Base-by-base conservation (phyloP, 179 eudicot genomes). In the Beta macrorhiza region DNA sequence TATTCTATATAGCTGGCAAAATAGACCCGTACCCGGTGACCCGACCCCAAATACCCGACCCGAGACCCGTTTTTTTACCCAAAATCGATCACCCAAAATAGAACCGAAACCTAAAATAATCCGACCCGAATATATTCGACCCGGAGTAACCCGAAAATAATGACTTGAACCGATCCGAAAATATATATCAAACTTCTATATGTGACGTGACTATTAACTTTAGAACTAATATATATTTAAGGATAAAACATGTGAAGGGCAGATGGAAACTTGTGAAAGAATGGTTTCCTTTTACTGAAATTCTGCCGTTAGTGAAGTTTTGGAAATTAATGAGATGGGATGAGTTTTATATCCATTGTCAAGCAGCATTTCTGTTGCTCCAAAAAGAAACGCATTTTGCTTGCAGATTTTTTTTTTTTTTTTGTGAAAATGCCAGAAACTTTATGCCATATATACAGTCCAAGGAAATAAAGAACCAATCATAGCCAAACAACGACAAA, bases 231-330 rank as follows among this genome's bases (percentile, higher is more conserved):
- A 11, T 16, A 3, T 37, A 37, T 42, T 4, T 29, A 71, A 0
- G 32, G 29, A 53, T n/a, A 81, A 55, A 81, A 75, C 49, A 75
- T 56, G 83, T 67, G 75, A 81, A 80, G 58, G 71, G 32, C 19
- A 15, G 22, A 67, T 53, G 16, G 22, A 56, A 65, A 81, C 45
- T 56, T 57, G 45, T 75, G 79, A 75, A 75, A 75, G 70, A 75
- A 25, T 72, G 75, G 8, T 49, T 4, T 49, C 37, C 57, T n/a
- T 29, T 72, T 16, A 51, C 45, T 10, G 10, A 12, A 72, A 53
- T 6, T 72, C 47, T 22, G 59, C 57, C 61, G 1, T 72, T 72
- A 20, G 52, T 69, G 73, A 69, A 72, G 62, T 14, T 51, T 14
- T 12, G n/a, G 76, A 52, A 72, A 52, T 7, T 49, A 7, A 6